Percentiles rank a stretch among this genome's conserved stretches.
Evolutionary conservation across 2,329 filamentous ascomycete species (phyloP).

Genomic region (Cryphonectria naterciae): DNA sequence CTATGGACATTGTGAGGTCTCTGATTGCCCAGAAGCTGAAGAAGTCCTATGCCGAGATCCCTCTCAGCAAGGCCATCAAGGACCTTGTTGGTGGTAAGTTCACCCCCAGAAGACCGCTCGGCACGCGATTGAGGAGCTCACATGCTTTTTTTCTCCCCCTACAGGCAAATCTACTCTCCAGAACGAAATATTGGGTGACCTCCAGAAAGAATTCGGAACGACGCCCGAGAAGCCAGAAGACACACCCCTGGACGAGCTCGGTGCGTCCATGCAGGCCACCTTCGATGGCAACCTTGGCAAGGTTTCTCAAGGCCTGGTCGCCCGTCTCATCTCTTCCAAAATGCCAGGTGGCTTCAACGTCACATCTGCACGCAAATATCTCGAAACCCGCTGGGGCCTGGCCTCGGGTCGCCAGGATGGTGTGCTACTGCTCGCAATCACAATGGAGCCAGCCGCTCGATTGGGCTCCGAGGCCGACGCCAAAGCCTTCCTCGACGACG

Average conservation of each 20-base stretch:
- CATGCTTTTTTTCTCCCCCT: conserved; percentile 5
- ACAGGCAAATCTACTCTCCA: conserved; percentile 96
- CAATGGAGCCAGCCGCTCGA: conserved; percentile 88
- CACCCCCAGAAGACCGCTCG: conserved; percentile 4
- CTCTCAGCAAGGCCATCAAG: conserved; percentile 95
- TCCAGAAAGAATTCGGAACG: conserved; percentile 97
- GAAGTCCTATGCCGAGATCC: conserved; percentile 87
- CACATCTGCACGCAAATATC: conserved; percentile 90
- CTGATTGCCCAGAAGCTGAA: conserved; percentile 97
- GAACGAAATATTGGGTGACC: conserved; percentile 96
- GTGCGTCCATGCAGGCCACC: conserved; percentile 95
- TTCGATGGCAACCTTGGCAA: conserved; percentile 99
- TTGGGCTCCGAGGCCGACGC: conserved; percentile 88
- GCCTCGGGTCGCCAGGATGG: conserved; percentile 87
- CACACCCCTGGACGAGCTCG: conserved; percentile 91
- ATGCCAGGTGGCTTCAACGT: conserved; percentile 99
- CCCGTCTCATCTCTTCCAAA: conserved; percentile 94
- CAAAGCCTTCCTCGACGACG: conserved; percentile 88
- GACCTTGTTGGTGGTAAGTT: conserved; percentile 91
- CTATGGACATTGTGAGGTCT: conserved; percentile 85
- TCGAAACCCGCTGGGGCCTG: conserved; percentile 92
- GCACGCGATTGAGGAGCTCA: conserved; percentile 23
- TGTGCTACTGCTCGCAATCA: conserved; percentile 83
- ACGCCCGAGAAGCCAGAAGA: conserved; percentile 99
- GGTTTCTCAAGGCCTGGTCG: conserved; percentile 90